Evolutionary conservation across 2,329 filamentous ascomycete species (phyloP), one percentile per base, ranked within the genome.

Genomic region (Sporothrix brasiliensis): DNA sequence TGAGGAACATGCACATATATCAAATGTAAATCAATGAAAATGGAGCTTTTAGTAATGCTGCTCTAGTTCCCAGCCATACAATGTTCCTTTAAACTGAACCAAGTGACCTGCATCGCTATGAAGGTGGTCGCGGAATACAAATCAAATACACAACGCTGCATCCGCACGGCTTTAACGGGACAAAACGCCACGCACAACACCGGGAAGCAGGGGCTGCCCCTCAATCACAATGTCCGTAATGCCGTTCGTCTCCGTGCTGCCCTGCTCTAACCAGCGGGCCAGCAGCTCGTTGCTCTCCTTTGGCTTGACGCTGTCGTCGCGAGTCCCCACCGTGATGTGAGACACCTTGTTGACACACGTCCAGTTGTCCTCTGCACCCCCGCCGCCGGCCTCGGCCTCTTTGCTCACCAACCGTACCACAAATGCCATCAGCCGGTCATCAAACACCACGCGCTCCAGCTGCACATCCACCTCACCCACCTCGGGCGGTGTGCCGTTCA

Each of bases 241-340:
- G 14, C 78, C 77, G 50, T 80, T 82, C n/a, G 79, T 79, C 1
- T 75, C 80, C 1, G 81, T 80, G 30, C 80, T 78, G 0, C 86
- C 87, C 41, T 79, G 74, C 73, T 90, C 84, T 72, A 95, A 77
- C 94, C 94, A 98, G 72, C 84, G 83, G 73, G 84, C 84, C 71
- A 99, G 79, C 77, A 99, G 75, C 71, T 92, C 89, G 77, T 99
- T 99, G 81, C 94, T 97, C 83, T 99, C 94, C 80, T 92, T 94
- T 0, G 95, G 94, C 82, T 97, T 98, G 76, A 98, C 88, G 9
- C 84, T 79, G 61, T 84, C 80, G 74, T 89, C 86, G 11, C 89
- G 87, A 0, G 95, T 99, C 24, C 95, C 95, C 9, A 98, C 85
- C 0, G 95, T 99, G 72, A 99, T 88, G 78, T 99, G 95, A 13